These are phyloP conservation scores for Kuraishia molischiana DNA, from an alignment of 805 yeast species.

Conservation along the genomic window DNA sequence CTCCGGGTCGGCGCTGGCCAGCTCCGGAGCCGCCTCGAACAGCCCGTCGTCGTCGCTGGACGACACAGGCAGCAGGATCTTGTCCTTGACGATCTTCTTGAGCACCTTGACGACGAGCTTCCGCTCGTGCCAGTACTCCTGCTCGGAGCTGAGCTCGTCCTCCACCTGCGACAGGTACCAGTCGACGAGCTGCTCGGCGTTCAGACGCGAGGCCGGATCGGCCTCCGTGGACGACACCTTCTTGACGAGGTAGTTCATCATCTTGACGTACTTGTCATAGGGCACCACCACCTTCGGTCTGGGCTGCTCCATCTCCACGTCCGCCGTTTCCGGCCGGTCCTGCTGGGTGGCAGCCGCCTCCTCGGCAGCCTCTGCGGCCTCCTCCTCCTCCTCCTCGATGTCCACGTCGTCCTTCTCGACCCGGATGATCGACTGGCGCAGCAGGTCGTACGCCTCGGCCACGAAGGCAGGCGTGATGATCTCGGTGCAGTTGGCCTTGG, in stretches of 20 bases:
- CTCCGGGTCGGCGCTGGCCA: neutral
- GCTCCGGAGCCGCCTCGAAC: conserved; percentile 17
- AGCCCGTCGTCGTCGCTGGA: conserved; percentile 31
- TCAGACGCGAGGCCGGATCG: conserved; percentile 42
- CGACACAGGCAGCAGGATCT: conserved; percentile 62
- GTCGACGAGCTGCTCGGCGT: conserved; percentile 60
- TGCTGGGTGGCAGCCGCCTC: conserved; percentile 2
- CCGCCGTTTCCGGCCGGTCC: conserved; percentile 2
- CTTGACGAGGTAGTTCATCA: conserved; percentile 67
- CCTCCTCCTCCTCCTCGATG: conserved; percentile 42
- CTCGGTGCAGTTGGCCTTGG: conserved; percentile 91
- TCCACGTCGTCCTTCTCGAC: conserved; percentile 93
- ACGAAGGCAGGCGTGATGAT: conserved; percentile 79
- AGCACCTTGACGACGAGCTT: conserved; percentile 71
- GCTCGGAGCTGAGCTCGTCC: conserved; percentile 57
- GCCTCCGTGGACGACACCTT: conserved; percentile 45
- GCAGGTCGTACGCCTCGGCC: conserved; percentile 83
- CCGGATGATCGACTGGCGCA: conserved; percentile 85
- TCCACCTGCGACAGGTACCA: conserved; percentile 76
- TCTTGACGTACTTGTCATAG: conserved; percentile 77
- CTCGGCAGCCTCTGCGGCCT: conserved; percentile 14
- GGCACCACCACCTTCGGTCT: conserved; percentile 40
- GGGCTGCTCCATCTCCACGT: conserved; percentile 6
- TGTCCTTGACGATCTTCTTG: conserved; percentile 74
- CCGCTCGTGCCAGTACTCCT: conserved; percentile 61